Evolutionary conservation across 1,284 basidiomycete species (phyloP).

Genomic region (Cryptococcus sp.): DNA sequence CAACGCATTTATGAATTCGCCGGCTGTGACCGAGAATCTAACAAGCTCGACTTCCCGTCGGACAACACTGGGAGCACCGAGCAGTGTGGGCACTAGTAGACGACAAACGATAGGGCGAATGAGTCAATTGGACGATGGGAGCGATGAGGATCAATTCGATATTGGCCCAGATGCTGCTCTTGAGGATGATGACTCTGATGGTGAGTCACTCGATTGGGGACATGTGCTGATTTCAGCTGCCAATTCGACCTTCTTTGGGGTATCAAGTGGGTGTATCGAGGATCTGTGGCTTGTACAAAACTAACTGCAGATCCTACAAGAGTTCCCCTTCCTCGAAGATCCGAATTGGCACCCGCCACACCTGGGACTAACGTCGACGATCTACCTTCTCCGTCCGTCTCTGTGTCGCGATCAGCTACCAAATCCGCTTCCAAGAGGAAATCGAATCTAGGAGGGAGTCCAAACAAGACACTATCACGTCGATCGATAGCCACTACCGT

Average conservation of each 20-base stretch:
- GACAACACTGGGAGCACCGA: background rate
- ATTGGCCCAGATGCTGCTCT: conserved; percentile 35
- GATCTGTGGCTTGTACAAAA: too few relatives aligned
- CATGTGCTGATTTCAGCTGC: too few relatives aligned
- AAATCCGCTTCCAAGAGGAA: too few relatives aligned
- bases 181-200: conserved; percentile 19
- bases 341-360: conserved; percentile 15
- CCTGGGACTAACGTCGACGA: conserved; percentile 21
- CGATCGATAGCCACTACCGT: background rate
- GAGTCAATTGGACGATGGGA: conserved; percentile 42
- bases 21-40: conserved; percentile 3
- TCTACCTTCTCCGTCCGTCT: conserved; percentile 17
- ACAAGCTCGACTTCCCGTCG: background rate
- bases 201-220: too few relatives aligned
- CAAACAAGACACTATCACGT: background rate
- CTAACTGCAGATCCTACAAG: conserved; percentile 22
- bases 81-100: conserved; percentile 21
- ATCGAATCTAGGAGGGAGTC: conserved; percentile 8
- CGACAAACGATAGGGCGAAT: conserved; percentile 52
- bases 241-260: too few relatives aligned
- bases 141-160: conserved; percentile 16
- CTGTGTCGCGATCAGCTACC: conserved; percentile 2
- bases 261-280: too few relatives aligned
- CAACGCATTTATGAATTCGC: conserved; percentile 60
- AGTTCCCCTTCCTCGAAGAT: conserved; percentile 15